Conservation (phyloP, 1,139 yeast species). For the Yamadazyma atmosphaerica region DNA sequence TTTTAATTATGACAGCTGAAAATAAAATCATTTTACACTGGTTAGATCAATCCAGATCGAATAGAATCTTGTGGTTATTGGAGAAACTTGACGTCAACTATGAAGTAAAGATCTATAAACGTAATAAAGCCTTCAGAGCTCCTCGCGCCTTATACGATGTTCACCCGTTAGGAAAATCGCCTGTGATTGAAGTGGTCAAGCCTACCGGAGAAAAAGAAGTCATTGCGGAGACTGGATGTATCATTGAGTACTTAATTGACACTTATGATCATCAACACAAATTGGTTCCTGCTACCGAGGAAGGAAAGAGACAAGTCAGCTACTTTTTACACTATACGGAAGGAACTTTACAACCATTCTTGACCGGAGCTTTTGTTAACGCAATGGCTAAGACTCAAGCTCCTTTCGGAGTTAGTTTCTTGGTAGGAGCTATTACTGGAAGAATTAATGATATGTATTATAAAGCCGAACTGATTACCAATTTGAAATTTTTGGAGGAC, state of each 20-base stretch:
- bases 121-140: constrained; percentile 32
- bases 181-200: constrained; percentile 35
- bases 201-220: constrained; percentile 20
- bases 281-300: constrained; percentile 25
- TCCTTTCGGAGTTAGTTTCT: constrained; percentile 28
- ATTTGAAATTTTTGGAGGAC: constrained; percentile 31
- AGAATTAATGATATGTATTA: constrained; percentile 30
- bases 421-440: constrained; percentile 25
- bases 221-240: constrained; percentile 42
- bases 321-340: constrained; percentile 43
- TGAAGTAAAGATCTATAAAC: constrained; percentile 32
- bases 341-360: constrained; percentile 36
- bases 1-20: constrained; percentile 7
- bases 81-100: constrained; percentile 37
- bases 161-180: constrained; percentile 45
- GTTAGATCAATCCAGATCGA: constrained; percentile 40
- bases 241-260: constrained; percentile 30
- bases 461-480: constrained; percentile 23
- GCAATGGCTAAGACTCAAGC: constrained; percentile 26
- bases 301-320: constrained; percentile 29
- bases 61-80: constrained; percentile 41
- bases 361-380: constrained; percentile 33
- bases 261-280: constrained; percentile 29
- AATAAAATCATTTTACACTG: constrained; percentile 19
- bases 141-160: constrained; percentile 34